Evolutionary conservation across 1,139 yeast genomes (phyloP).

Genomic region (Debaryomyces subglobosus): DNA sequence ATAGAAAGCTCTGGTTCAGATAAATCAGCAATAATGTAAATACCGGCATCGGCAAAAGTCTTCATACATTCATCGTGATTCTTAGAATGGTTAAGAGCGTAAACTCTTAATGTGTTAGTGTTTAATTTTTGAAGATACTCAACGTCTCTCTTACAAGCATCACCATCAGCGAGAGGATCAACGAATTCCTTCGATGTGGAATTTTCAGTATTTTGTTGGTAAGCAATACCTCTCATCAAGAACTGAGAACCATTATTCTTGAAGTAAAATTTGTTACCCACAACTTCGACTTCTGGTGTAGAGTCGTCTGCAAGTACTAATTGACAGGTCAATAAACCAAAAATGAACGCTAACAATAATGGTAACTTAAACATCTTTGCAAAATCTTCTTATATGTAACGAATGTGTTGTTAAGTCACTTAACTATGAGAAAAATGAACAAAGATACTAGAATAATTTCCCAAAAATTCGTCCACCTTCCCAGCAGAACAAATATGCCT

Average conservation of each 20-base stretch:
- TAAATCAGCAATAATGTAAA: conserved; percentile 84
- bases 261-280: conserved; percentile 79
- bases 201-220: conserved; percentile 59
- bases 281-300: conserved; percentile 56
- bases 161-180: conserved; percentile 78
- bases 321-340: conserved; percentile 12
- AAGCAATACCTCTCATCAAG: conserved; percentile 78
- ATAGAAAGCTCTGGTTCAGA: conserved; percentile 79
- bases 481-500: neutral
- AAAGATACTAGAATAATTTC: neutral
- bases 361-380: conserved; percentile 10
- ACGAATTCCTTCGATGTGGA: conserved; percentile 39
- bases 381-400: neutral
- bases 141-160: conserved; percentile 77
- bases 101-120: conserved; percentile 72
- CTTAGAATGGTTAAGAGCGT: conserved; percentile 74
- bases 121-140: conserved; percentile 75
- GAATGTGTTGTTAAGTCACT: conserved; percentile 3
- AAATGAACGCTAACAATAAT: conserved; percentile 9
- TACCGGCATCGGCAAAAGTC: conserved; percentile 83
- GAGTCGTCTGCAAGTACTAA: conserved; percentile 34
- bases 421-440: neutral
- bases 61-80: conserved; percentile 91
- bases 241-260: conserved; percentile 80
- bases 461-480: neutral